A percentile compares a stretch with the other conserved stretches of the same genome.
phyloP scores from a whole-genome alignment of 306 rosid genomes.

The Lotus japonicus region DNA sequence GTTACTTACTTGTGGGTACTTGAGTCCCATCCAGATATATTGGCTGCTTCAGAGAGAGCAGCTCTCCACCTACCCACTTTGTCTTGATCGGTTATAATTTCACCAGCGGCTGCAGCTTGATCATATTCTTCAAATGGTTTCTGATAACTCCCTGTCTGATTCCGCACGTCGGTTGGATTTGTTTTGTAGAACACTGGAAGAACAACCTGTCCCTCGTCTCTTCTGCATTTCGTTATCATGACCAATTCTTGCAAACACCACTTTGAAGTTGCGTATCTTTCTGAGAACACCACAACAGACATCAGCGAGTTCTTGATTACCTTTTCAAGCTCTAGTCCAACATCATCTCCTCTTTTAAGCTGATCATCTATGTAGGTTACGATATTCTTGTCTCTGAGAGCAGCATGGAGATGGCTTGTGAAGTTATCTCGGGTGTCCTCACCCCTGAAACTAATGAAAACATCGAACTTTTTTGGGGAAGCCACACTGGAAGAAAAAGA shows the following conservation, averaged over 20 bases:
- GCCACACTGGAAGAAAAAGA: not conserved
- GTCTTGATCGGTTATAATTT: too few species aligned
- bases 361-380: too few species aligned
- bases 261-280: constrained; percentile 5
- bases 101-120: too few species aligned
- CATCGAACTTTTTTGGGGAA: too few species aligned
- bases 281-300: not conserved
- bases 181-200: constrained; percentile 13
- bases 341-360: too few species aligned
- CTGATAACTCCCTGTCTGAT: not conserved
- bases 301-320: not conserved
- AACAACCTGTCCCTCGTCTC: not conserved
- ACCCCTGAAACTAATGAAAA: too few species aligned
- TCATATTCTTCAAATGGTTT: constrained; percentile 1
- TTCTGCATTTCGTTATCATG: not conserved
- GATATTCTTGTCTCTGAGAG: too few species aligned
- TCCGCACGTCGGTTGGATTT: not conserved
- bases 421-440: too few species aligned
- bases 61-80: not conserved
- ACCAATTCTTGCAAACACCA: not conserved
- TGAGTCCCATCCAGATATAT: not conserved
- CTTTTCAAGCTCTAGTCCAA: too few species aligned
- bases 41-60: not conserved
- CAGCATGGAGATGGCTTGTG: too few species aligned
- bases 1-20: not conserved